Base-by-base conservation (phyloP, 306 rosid genomes). In the Heteromeles arbutifolia region DNA sequence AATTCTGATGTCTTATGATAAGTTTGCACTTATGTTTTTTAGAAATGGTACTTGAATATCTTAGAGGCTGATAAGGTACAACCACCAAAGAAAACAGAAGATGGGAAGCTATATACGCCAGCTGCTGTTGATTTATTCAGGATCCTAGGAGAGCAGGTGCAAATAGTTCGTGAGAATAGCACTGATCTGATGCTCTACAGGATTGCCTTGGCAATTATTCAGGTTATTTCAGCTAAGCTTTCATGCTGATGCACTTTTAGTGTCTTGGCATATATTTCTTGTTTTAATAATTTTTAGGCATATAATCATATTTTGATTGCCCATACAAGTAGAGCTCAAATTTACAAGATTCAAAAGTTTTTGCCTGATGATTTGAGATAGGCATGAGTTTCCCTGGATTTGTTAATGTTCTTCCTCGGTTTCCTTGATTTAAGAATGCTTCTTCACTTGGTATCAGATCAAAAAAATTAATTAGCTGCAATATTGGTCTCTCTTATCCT, bases 31-130 rank as follows among this genome's bases (percentile, higher is more conserved):
- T 28, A 48, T 80, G 13, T 70, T 72, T 74, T 80, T 65, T 56
- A 95, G 99, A 95, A 95, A 95, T 95, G 99, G 99, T 95, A 90
- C 89, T 80, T 90, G 91, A 95, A 95, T 87, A 95, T 95, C 76
- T 81, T 95, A 87, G 99, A 95, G 82, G 97, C 97, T 71, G 99
- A 92, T 85, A 92, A 88, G 87, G 85, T 93, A 29, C 99, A 95
- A 74, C 97, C 93, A 78, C 97, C 99, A 39, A 95, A 95, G 90
- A 92, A 92, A 88, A 91, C 96, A 44, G 96, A 95, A 85, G 97
- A 92, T 72, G 97, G 99, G 76, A 95, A 95, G 88, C 86, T 95
- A 25, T 95, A 92, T 83, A 92, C 99, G 22, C 99, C 99, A 22
- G 99, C 97, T 59, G 97, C 99, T 79, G 97, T 92, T 83, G 99